phyloP scores from a whole-genome alignment of 768 basidiomycete species.

The Auriscalpium microsporum region DNA sequence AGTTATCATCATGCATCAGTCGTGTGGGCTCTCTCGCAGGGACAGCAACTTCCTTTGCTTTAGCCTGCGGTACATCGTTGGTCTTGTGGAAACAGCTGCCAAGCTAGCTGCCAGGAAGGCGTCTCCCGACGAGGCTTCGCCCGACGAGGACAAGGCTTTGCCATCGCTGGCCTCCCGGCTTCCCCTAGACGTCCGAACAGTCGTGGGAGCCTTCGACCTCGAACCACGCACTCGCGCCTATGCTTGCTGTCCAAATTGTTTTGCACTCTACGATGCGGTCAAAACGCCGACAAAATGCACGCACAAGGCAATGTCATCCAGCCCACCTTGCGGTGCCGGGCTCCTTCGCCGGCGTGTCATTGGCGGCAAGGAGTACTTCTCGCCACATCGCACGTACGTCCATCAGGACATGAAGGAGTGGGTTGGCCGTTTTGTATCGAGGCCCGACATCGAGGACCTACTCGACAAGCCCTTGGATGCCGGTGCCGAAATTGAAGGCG shows the following conservation, averaged over 20 bases:
- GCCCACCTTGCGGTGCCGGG: not conserved
- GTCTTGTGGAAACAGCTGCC: too few species aligned
- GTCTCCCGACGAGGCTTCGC: too few species aligned
- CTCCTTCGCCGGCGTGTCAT: not conserved
- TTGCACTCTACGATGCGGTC: not conserved
- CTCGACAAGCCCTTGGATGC: not conserved
- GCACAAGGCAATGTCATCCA: too few species aligned
- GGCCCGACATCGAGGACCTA: not conserved
- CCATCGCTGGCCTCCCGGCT: not conserved
- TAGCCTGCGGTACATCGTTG: too few species aligned
- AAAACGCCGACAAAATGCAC: too few species aligned
- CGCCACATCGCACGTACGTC: not conserved
- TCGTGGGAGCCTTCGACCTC: not conserved
- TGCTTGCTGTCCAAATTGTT: not conserved
- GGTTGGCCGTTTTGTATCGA: not conserved
- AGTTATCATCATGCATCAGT: not conserved
- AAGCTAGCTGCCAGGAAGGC: too few species aligned
- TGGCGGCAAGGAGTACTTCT: not conserved
- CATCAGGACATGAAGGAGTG: conserved; percentile 1
- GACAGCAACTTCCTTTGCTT: not conserved
- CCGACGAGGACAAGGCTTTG: too few species aligned
- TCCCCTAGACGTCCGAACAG: not conserved
- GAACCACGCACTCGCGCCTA: not conserved
- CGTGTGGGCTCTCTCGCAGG: not conserved
- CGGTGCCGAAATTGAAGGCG: not conserved